Conservation (phyloP, 2,329 filamentous ascomycete genomes). For the Penicillium sp. region DNA sequence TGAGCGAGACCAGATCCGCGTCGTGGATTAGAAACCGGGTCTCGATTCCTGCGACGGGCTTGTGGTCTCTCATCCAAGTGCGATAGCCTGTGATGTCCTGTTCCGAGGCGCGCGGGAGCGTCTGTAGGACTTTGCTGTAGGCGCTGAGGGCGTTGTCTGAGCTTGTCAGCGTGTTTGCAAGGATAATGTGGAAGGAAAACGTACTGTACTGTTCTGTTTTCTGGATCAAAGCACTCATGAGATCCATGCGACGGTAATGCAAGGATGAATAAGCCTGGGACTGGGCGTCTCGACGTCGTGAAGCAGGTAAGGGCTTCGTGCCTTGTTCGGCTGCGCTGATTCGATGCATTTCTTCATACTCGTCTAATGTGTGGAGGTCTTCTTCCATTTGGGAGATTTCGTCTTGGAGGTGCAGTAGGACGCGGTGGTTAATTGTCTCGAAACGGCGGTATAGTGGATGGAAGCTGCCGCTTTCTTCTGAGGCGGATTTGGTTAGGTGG, state of each 20-base stretch:
- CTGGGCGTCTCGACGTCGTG: constrained; percentile 44
- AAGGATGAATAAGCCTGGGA: constrained; percentile 53
- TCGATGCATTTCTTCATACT: constrained; percentile 47
- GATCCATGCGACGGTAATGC: constrained; percentile 53
- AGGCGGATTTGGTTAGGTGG: constrained; percentile 30
- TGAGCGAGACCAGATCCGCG: constrained; percentile 45
- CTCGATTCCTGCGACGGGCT: constrained; percentile 52
- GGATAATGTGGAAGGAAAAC: constrained; percentile 11
- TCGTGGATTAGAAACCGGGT: constrained; percentile 53
- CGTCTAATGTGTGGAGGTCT: constrained; percentile 68
- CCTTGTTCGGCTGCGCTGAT: constrained; percentile 33
- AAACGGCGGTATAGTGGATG: constrained; percentile 79
- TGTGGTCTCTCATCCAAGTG: constrained; percentile 52
- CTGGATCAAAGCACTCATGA: constrained; percentile 55
- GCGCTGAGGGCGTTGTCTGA: constrained; percentile 43
- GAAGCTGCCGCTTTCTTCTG: constrained; percentile 28
- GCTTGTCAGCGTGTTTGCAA: background rate
- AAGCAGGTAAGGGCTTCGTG: constrained; percentile 35
- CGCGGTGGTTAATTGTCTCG: constrained; percentile 74
- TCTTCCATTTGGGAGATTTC: constrained; percentile 79
- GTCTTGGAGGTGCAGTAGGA: constrained; percentile 80
- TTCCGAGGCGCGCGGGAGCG: constrained; percentile 45
- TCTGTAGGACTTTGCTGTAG: constrained; percentile 49
- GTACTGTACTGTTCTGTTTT: constrained; percentile 63
- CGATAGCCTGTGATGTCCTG: constrained; percentile 54